Percentiles rank a stretch among this genome's conserved stretches.
phyloP scores from a whole-genome alignment of 768 basidiomycete genomes.

The Suillus sp. region DNA sequence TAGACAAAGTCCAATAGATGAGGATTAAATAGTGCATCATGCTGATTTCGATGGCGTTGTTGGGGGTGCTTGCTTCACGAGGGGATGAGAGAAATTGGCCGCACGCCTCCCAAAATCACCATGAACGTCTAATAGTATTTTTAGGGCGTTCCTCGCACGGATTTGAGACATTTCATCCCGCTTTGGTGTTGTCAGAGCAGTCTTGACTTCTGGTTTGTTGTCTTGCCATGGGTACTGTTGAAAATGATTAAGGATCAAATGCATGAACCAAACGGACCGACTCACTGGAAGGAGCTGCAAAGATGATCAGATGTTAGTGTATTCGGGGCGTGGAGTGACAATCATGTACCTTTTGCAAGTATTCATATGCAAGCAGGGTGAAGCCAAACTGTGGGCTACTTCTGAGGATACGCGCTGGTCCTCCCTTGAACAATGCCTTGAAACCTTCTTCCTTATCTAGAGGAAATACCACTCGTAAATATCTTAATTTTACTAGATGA shows the following conservation, averaged over 20 bases:
- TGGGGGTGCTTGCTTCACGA: conserved; percentile 18
- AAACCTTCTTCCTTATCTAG: conserved; percentile 88
- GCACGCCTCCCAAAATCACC: conserved; percentile 80
- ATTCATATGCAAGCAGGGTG: conserved; percentile 81
- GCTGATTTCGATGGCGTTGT: conserved; percentile 20
- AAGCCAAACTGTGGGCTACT: conserved; percentile 96
- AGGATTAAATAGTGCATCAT: conserved; percentile 15
- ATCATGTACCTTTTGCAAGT: conserved; percentile 60
- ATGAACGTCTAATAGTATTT: conserved; percentile 86
- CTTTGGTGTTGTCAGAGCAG: conserved; percentile 60
- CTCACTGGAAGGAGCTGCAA: conserved; percentile 37
- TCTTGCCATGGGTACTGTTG: conserved; percentile 82
- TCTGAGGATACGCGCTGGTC: conserved; percentile 82
- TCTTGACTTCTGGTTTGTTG: conserved; percentile 66
- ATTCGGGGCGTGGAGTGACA: background rate
- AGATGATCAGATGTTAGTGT: conserved; percentile 6
- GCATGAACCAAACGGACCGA: conserved; percentile 9
- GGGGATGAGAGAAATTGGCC: conserved; percentile 34
- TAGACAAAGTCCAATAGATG: conserved; percentile 5
- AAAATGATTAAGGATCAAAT: conserved; percentile 3
- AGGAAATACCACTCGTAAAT: conserved; percentile 18
- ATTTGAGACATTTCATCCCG: conserved; percentile 85
- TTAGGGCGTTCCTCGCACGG: conserved; percentile 92
- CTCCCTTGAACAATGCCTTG: conserved; percentile 89
- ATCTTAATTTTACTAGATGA: background rate